These are phyloP conservation scores for Achaetomiella virescens DNA, from an alignment of 495 filamentous ascomycete genomes.

Conservation along the genomic window DNA sequence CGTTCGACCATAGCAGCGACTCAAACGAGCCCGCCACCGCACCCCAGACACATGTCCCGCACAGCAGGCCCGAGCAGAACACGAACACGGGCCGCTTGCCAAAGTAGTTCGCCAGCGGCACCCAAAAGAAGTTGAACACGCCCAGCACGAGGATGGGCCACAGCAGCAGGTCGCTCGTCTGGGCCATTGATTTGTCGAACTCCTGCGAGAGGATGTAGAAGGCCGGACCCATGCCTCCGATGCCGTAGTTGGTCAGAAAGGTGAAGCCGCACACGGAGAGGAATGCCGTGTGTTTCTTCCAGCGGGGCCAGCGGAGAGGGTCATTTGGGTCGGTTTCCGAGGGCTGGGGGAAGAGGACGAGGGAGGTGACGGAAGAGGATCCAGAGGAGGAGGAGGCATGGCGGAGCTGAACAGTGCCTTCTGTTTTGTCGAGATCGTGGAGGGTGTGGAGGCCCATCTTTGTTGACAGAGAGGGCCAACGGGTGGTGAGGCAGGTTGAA, in stretches of 20 bases:
- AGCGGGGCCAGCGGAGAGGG: constrained; percentile 29
- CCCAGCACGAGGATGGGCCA: constrained; percentile 33
- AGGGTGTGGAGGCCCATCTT: constrained; percentile 27
- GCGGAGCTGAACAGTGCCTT: constrained; percentile 29
- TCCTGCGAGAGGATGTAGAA: constrained; percentile 27
- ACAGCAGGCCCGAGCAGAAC: constrained; percentile 29
- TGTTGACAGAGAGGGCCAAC: not conserved
- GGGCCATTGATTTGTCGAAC: constrained; percentile 22
- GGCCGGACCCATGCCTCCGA: constrained; percentile 28
- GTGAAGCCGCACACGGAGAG: constrained; percentile 28
- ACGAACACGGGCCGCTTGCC: constrained; percentile 52
- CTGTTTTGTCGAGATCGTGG: constrained; percentile 27
- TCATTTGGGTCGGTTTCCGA: constrained; percentile 33
- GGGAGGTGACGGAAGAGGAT: constrained; percentile 7
- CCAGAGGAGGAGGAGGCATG: not conserved
- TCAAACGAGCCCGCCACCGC: constrained; percentile 25
- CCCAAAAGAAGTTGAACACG: constrained; percentile 48
- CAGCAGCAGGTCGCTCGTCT: constrained; percentile 27
- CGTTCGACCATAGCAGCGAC: constrained; percentile 30
- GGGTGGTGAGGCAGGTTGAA: no score
- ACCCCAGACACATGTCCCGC: constrained; percentile 30
- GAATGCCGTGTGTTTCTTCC: constrained; percentile 32
- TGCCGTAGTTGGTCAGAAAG: constrained; percentile 40
- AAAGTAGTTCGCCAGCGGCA: constrained; percentile 50
- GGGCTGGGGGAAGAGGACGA: constrained; percentile 29